These are phyloP conservation scores for Macrophomina phaseolina DNA, from an alignment of 2,329 filamentous ascomycete species.

Conservation along the genomic window DNA sequence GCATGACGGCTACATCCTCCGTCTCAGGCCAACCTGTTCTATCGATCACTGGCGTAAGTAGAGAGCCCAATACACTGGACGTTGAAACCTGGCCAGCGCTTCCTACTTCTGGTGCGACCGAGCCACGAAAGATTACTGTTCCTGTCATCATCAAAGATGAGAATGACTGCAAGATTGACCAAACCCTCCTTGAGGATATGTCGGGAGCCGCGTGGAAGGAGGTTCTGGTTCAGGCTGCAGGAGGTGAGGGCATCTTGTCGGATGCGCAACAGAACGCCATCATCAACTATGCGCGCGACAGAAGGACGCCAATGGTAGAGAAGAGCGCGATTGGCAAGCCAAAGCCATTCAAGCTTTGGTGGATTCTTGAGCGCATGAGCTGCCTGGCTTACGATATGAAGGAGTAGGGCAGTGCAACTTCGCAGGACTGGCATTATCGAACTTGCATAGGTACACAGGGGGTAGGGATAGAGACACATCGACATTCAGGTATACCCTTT, in stretches of 20 bases:
- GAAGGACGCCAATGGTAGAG: conserved; percentile 28
- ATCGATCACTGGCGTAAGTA: background rate
- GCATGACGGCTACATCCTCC: background rate
- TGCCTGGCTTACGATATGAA: conserved; percentile 45
- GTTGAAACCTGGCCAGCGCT: background rate
- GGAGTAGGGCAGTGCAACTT: background rate
- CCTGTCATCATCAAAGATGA: conserved; percentile 1
- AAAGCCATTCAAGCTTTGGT: conserved; percentile 44
- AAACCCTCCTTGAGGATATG: conserved; percentile 35
- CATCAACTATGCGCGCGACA: conserved; percentile 42
- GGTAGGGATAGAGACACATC: too few species aligned
- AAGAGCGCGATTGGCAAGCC: conserved; percentile 43
- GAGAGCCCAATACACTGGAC: background rate
- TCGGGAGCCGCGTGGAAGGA: conserved; percentile 39
- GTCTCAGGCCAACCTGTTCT: background rate
- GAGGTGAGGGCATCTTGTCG: conserved; percentile 38
- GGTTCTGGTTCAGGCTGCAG: conserved; percentile 37
- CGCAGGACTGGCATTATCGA: background rate
- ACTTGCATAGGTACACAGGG: too few species aligned
- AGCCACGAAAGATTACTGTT: background rate
- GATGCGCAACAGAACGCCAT: conserved; percentile 39
- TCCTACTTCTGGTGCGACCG: background rate
- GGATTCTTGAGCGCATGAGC: conserved; percentile 45
- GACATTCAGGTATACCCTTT: too few species aligned
- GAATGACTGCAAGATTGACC: conserved; percentile 31